phyloP scores from a whole-genome alignment of 441 rosid genomes.

The Erysimum cheiri region DNA sequence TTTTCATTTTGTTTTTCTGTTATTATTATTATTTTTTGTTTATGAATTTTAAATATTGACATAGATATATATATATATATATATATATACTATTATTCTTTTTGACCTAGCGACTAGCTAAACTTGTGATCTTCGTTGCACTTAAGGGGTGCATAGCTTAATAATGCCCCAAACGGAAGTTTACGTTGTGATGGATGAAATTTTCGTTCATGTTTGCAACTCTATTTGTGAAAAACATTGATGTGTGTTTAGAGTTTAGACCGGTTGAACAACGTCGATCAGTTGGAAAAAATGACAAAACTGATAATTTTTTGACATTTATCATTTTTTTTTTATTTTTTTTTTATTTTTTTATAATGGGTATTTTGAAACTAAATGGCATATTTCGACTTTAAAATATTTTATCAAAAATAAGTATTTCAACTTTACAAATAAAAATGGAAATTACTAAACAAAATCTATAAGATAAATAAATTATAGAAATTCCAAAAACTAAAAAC shows the following conservation, averaged over 20 bases:
- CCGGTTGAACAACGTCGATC: not conserved
- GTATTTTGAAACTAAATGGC: not conserved
- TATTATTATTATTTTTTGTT: not conserved
- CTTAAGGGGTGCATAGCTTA: not conserved
- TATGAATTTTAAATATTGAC: not conserved
- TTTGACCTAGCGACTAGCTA: not conserved
- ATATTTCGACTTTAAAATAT: no score
- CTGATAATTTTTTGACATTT: not conserved
- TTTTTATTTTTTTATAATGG: not conserved
- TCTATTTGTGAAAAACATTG: not conserved
- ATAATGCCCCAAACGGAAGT: not conserved
- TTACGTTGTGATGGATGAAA: not conserved
- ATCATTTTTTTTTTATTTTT: no score
- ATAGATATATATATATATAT: not conserved
- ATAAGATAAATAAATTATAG: not conserved
- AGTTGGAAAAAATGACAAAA: no score
- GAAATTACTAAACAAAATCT: not conserved
- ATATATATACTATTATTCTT: no score
- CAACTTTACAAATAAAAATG: not conserved
- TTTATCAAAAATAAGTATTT: not conserved
- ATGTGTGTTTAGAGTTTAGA: not conserved
- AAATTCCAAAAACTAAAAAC: not conserved
- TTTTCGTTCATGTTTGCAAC: not conserved
- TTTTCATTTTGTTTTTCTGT: not conserved
- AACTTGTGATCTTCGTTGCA: conserved; percentile 3